Evolutionary conservation across 768 basidiomycete species (phyloP), one percentile per base, ranked within the genome.

Genomic region (Tricholoma hemisulphureum): DNA sequence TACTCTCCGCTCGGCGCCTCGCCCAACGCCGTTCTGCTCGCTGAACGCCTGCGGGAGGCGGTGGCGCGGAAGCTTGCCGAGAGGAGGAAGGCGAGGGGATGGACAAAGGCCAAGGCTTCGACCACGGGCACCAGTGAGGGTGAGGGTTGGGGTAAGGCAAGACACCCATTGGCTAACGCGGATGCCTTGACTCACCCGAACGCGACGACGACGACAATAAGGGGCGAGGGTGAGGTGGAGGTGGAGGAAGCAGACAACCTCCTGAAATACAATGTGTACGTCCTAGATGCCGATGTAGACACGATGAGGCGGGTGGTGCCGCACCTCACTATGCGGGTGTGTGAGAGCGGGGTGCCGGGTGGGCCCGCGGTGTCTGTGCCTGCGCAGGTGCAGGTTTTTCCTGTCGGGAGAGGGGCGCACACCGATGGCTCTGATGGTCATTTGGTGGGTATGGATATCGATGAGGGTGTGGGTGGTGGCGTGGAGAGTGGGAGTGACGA

Each of bases 1-100:
- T 95, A 95, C 72, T 93, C 91, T 13, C 91, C 91, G 7, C 80
- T 73, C 37, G 91, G 91, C 10, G 77, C 78, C 0, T 76, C 77
- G 2, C 75, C 77, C 7, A 77, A 80, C n/a, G 82, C 88, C 0
- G 65, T 85, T 41, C 73, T 79, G 21, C 78, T 90, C 31, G 90
- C 90, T 0, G 77, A 83, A 52, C 78, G 85, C 31, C 89, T 92
- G 66, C 81, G 79, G 61, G 73, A 79, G 18, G 89, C 90, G 0
- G 75, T 90, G 28, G 77, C 82, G 60, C 68, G 78, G 49, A 88
- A 88, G 71, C 71, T 79, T 51, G 67, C 67, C 16, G 86, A 90
- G 65, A 72, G 86, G 46, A 49, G 26, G 28, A 29, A 10, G 13
- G 28, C 26, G 7, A 18, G 24, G 3, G 46, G 46, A 16, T 49